phyloP scores from a whole-genome alignment of 73 alveolate genomes.

The Paramecium sexaurelia region DNA sequence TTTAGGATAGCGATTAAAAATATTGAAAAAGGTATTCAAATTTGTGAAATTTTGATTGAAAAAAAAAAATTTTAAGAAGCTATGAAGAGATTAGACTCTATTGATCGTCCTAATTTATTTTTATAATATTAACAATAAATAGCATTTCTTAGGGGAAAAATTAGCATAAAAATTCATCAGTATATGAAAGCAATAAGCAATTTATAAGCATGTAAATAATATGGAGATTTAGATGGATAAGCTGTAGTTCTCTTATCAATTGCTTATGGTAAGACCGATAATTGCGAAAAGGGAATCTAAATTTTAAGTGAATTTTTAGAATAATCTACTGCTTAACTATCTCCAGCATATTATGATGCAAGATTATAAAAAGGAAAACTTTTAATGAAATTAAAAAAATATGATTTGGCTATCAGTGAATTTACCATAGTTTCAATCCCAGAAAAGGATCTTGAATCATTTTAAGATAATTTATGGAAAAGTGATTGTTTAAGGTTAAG shows the following conservation, averaged over 20 bases:
- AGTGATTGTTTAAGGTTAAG: slow-evolving; percentile 72
- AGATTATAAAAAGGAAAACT: slow-evolving; percentile 73
- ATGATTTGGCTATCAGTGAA: slow-evolving; percentile 63
- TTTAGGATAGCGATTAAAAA: no score
- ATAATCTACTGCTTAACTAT: not conserved
- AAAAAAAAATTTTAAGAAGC: slow-evolving; percentile 19
- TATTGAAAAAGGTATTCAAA: not conserved
- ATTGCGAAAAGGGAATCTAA: not conserved
- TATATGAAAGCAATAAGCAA: not conserved
- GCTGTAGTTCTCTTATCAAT: not conserved
- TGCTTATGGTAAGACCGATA: not conserved
- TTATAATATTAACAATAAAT: not conserved
- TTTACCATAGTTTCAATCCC: slow-evolving; percentile 35
- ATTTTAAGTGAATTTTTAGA: not conserved
- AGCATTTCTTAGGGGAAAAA: not conserved
- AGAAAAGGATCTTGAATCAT: slow-evolving; percentile 38
- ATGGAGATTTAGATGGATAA: not conserved
- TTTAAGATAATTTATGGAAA: slow-evolving; percentile 72
- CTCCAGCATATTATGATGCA: slow-evolving; percentile 73
- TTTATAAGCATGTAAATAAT: not conserved
- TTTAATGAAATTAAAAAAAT: slow-evolving; percentile 54
- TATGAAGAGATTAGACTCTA: not conserved
- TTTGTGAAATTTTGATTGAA: not conserved
- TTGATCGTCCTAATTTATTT: not conserved
- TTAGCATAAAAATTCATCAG: not conserved